phyloP scores from a whole-genome alignment of 1,284 basidiomycete genomes.

The Pyrrhoderma noxium region DNA sequence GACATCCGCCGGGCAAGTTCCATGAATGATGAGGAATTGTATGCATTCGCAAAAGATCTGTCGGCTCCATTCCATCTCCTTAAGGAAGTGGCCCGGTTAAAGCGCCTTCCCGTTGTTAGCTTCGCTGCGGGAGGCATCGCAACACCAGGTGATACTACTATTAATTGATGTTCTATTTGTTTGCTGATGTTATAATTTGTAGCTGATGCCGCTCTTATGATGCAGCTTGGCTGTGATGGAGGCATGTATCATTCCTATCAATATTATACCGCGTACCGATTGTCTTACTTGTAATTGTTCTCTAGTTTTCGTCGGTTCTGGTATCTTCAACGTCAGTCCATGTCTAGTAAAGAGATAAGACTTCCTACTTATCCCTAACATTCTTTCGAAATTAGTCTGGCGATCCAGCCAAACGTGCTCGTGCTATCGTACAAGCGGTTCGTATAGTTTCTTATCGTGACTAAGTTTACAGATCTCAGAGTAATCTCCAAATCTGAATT shows the following conservation, averaged over 20 bases:
- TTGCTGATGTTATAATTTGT: conserved; percentile 1
- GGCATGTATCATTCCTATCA: conserved; percentile 43
- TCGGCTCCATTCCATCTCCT: conserved; percentile 96
- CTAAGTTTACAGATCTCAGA: conserved; percentile 13
- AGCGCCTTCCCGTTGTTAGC: conserved; percentile 90
- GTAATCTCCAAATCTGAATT: neutral
- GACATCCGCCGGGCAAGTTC: conserved; percentile 83
- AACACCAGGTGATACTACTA: conserved; percentile 65
- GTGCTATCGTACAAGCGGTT: conserved; percentile 96
- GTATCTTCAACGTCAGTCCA: conserved; percentile 79
- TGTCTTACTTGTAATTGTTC: conserved; percentile 17
- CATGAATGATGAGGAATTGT: conserved; percentile 95
- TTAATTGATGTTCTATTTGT: neutral
- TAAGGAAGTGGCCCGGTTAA: conserved; percentile 92
- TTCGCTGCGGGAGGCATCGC: conserved; percentile 97
- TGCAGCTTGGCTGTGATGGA: conserved; percentile 98
- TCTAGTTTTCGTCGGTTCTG: conserved; percentile 87
- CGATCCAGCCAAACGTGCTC: conserved; percentile 89
- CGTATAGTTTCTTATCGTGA: conserved; percentile 21
- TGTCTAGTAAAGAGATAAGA: neutral
- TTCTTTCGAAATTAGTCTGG: conserved; percentile 55
- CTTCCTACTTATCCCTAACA: conserved; percentile 5
- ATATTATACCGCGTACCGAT: conserved; percentile 11
- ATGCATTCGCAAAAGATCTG: conserved; percentile 89
- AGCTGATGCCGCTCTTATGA: conserved; percentile 98